A percentile compares a stretch with the other conserved stretches of the same genome.
Evolutionary conservation across 768 basidiomycete genomes (phyloP).

Genomic region (Lentinula edodes): DNA sequence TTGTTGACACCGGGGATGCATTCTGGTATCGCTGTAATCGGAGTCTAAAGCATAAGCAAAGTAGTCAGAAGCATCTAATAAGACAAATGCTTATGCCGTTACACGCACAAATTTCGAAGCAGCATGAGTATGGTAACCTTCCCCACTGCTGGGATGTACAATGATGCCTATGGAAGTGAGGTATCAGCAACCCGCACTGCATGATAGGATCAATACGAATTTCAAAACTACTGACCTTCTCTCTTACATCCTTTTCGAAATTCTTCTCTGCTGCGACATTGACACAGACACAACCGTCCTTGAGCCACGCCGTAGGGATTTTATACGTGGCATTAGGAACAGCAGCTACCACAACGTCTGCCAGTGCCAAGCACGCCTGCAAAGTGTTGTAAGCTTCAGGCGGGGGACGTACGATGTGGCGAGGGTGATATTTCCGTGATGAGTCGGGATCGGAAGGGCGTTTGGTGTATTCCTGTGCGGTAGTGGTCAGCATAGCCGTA

Average conservation of each 20-base stretch:
- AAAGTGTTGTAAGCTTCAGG: constrained; percentile 46
- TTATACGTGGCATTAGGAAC: constrained; percentile 86
- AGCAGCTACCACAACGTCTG: constrained; percentile 92
- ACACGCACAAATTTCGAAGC: constrained; percentile 84
- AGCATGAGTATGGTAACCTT: constrained; percentile 98
- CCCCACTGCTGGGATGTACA: constrained; percentile 95
- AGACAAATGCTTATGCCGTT: too few species aligned
- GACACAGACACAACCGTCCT: constrained; percentile 90
- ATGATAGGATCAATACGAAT: background rate
- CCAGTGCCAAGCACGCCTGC: constrained; percentile 74
- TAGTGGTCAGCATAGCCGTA: background rate
- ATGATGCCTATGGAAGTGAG: constrained; percentile 58
- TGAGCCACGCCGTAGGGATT: constrained; percentile 81
- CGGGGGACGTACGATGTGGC: constrained; percentile 74
- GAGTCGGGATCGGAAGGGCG: constrained; percentile 51
- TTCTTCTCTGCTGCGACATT: constrained; percentile 97
- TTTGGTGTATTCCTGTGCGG: constrained; percentile 82
- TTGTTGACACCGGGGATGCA: background rate
- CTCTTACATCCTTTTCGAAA: constrained; percentile 88
- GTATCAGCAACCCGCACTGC: background rate
- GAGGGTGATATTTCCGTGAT: constrained; percentile 67
- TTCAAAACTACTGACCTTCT: constrained; percentile 57
- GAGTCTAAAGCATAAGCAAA: constrained; percentile 29
- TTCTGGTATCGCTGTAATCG: constrained; percentile 46
- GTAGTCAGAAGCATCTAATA: too few species aligned